A percentile compares a stretch with the other conserved stretches of the same genome.
These are phyloP conservation scores for Penicillium hesseltinei DNA, from an alignment of 2,329 filamentous ascomycete genomes.

Conservation along the genomic window DNA sequence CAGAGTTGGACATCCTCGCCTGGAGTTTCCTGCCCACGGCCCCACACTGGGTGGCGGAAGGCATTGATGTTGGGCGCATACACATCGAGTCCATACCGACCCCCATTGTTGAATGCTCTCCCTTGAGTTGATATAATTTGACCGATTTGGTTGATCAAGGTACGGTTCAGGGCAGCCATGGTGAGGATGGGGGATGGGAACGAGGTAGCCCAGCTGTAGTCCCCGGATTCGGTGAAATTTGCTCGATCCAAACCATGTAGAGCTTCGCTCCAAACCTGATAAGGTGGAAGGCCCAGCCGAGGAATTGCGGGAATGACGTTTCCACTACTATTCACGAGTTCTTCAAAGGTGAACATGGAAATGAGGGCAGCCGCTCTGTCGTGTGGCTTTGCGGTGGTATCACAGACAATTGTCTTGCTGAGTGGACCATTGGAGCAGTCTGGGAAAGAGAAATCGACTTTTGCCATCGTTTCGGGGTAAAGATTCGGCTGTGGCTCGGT, in stretches of 20 bases:
- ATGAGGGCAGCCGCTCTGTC: slow-evolving; percentile 51
- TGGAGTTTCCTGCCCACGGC: slow-evolving; percentile 60
- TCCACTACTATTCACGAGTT: slow-evolving; percentile 56
- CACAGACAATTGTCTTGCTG: slow-evolving; percentile 52
- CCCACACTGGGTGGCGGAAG: slow-evolving; percentile 64
- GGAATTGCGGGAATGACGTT: slow-evolving; percentile 52
- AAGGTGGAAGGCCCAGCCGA: slow-evolving; percentile 57
- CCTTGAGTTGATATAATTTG: slow-evolving; percentile 57
- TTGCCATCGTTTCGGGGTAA: slow-evolving; percentile 19
- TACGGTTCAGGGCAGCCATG: slow-evolving; percentile 63
- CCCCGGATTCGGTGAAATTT: slow-evolving; percentile 52
- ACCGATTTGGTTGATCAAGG: slow-evolving; percentile 58
- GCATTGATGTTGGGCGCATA: slow-evolving; percentile 65
- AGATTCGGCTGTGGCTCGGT: slow-evolving; percentile 27
- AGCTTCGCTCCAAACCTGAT: slow-evolving; percentile 60
- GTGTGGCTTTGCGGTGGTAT: slow-evolving; percentile 42
- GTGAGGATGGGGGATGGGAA: slow-evolving; percentile 65
- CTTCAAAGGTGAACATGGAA: slow-evolving; percentile 51
- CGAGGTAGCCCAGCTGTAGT: slow-evolving; percentile 61
- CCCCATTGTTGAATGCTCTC: slow-evolving; percentile 63
- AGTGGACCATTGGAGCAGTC: slow-evolving; percentile 54
- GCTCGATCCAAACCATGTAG: slow-evolving; percentile 64
- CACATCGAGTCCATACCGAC: slow-evolving; percentile 41
- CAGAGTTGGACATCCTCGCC: slow-evolving; percentile 55
- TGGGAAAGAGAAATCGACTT: slow-evolving; percentile 41